phyloP scores from a whole-genome alignment of 345 rosid genomes.

The Citrus hindsii region DNA sequence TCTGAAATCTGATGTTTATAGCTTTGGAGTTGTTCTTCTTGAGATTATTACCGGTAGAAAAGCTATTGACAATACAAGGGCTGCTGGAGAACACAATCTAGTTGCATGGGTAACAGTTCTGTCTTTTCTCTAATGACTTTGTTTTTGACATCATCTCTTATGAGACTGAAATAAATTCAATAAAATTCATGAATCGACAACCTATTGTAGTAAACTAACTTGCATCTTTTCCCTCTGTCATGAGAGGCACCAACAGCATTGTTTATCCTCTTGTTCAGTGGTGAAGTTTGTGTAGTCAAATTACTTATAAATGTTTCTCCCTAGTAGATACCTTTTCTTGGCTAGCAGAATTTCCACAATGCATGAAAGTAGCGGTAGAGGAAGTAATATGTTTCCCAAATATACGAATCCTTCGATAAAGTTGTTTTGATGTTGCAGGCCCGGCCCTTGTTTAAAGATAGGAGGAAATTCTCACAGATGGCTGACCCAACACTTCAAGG shows the following conservation, averaged over 20 bases:
- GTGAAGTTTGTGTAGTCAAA: neutral
- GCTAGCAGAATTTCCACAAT: neutral
- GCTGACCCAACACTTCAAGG: constrained; percentile 71
- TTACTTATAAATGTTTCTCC: neutral
- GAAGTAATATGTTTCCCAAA: neutral
- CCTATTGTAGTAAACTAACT: neutral
- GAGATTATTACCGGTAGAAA: constrained; percentile 72
- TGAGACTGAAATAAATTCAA: neutral
- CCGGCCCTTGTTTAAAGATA: constrained; percentile 61
- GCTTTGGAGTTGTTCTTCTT: constrained; percentile 62
- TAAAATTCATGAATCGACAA: neutral
- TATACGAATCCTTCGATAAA: neutral
- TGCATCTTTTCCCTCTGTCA: neutral
- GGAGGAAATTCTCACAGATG: constrained; percentile 66
- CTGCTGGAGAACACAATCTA: constrained; percentile 58
- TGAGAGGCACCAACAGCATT: neutral
- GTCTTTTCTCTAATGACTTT: constrained; percentile 6
- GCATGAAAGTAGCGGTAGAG: neutral
- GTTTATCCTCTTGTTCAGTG: neutral
- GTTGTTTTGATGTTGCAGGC: constrained; percentile 42
- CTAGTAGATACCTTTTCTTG: neutral
- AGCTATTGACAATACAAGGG: constrained; percentile 56
- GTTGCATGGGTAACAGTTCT: constrained; percentile 64
- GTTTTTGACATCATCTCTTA: neutral
- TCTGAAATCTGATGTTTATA: constrained; percentile 58